Base-by-base conservation (phyloP, 2,329 filamentous ascomycete genomes). In the Hypocreales sp. region DNA sequence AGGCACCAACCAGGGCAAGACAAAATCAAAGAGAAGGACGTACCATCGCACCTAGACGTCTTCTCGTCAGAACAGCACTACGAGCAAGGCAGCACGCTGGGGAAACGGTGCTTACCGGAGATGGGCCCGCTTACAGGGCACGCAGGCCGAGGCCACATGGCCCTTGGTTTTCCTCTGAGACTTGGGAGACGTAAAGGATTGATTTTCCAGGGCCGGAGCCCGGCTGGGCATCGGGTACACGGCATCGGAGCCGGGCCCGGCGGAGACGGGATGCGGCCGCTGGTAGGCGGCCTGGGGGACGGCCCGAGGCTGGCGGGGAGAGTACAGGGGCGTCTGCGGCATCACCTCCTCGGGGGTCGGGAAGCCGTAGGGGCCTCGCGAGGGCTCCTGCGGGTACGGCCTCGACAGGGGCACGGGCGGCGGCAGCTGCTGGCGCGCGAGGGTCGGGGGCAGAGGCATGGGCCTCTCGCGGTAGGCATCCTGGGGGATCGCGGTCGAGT, bases 61-160 rank as follows among this genome's bases (percentile, higher is more conserved):
- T 22, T 13, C 15, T n/a, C 4, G 19, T 31, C 11, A 31, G 22
- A 10, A 27, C 5, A n/a, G n/a, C n/a, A n/a, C n/a, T n/a, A n/a
- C n/a, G n/a, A n/a, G n/a, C n/a, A n/a, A n/a, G n/a, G n/a, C n/a
- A n/a, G n/a, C n/a, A n/a, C n/a, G n/a, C n/a, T n/a, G n/a, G n/a
- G n/a, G n/a, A n/a, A n/a, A n/a, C n/a, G n/a, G n/a, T 21, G 40
- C 58, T 46, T 54, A 74, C 69, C 72, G 63, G 36, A 90, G 64
- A 65, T 90, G 81, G 20, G 81, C 81, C 50, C 72, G 74, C 48
- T 87, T 87, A 57, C 81, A 90, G 33, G 83, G 82, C 39, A 87
- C 75, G 47, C 81, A 90, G 15, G 81, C 81, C 20, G 79, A 86
- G 27, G 79, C 79, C 28, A 87, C 81, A 56, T 90, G 81, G 10